Evolutionary conservation across 2,329 filamentous ascomycete species (phyloP).

Genomic region (Phoma sp.): DNA sequence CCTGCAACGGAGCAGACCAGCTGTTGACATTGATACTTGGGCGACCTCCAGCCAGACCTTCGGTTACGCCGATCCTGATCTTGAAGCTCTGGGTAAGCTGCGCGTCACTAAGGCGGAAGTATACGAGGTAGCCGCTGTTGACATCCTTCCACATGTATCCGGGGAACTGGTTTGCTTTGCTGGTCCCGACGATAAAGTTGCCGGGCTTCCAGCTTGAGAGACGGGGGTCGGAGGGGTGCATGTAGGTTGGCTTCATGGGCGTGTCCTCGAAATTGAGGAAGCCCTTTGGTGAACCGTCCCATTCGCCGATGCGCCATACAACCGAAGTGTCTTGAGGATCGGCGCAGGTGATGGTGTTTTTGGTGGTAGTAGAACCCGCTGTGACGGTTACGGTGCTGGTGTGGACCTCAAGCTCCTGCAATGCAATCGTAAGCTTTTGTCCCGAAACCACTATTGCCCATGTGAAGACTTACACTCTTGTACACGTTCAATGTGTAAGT

Average conservation of each 20-base stretch:
- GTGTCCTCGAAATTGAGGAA: conserved; percentile 62
- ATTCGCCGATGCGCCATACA: conserved; percentile 68
- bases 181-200: conserved; percentile 32
- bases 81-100: conserved; percentile 31
- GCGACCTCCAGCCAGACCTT: conserved; percentile 27
- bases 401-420: conserved; percentile 34
- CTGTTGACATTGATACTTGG: conserved; percentile 25
- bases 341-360: conserved; percentile 58
- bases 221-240: conserved; percentile 49
- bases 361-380: conserved; percentile 55
- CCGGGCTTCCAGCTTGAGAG: conserved; percentile 33
- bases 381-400: conserved; percentile 51
- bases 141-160: conserved; percentile 54
- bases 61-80: conserved; percentile 31
- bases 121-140: conserved; percentile 52
- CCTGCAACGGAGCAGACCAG: conserved; percentile 22
- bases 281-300: conserved; percentile 63
- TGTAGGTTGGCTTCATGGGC: conserved; percentile 52
- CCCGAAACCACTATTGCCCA: no score
- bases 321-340: conserved; percentile 54
- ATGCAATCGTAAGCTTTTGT: not conserved
- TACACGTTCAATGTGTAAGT: conserved; percentile 70
- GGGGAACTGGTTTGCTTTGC: conserved; percentile 37
- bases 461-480: conserved; percentile 47
- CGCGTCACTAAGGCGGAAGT: conserved; percentile 42